Base-by-base conservation (phyloP, 345 rosid genomes). In the Schrenkiella parvula region DNA sequence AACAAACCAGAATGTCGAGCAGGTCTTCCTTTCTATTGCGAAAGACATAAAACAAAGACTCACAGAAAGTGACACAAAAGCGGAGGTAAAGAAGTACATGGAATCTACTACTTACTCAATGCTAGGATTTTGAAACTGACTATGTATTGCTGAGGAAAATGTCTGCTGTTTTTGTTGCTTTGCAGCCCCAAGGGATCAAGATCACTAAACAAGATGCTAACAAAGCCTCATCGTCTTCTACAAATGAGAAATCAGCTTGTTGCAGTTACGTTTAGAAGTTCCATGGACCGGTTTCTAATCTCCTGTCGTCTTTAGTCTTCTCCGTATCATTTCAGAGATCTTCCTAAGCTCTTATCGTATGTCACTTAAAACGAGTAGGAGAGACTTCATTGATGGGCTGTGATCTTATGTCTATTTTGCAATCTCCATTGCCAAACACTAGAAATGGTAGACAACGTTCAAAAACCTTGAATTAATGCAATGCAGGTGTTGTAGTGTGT, bases 171-270 rank as follows among this genome's bases (percentile, higher is more conserved):
- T 32, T 21, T 46, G 3, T 54, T 48, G 48, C n/a, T 60, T 54
- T 79, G 65, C 86, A 81, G 88, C 83, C 90, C n/a, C 87, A 81
- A 69, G 83, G 88, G 25, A 79, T 88, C 79, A 88, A 81, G 80
- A 84, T 88, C 73, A 88, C 80, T 67, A 87, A 85, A 68, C 79
- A 78, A 28, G 88, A 88, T 41, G 73, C 60, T 15, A 56, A 73
- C 32, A 82, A 78, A 23, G 75, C 82, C 18, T 79, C 76, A 0
- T 54, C 79, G 18, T 83, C 82, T 78, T 69, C 75, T 13, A 51
- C 88, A 62, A 72, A 84, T 8, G 87, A 77, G 56, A 84, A 74
- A 61, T 80, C 88, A 43, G 84, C 85, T 53, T 85, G 89, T 74
- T 87, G 87, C 59, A 78, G 89, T 63, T 79, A 60, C 42, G 62